phyloP scores from a whole-genome alignment of 306 rosid species.

The Quercus rubra region DNA sequence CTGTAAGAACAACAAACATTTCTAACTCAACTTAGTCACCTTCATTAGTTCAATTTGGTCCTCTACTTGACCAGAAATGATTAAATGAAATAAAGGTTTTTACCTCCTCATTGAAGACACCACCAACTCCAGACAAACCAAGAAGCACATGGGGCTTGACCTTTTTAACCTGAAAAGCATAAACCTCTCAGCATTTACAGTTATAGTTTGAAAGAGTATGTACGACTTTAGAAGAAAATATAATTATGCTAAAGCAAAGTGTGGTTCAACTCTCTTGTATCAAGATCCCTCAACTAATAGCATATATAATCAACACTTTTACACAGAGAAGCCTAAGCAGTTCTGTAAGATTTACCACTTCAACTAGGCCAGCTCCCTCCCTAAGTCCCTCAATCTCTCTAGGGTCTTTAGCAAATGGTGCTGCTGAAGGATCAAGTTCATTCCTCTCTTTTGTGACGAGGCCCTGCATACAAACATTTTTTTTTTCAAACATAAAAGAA shows the following conservation, averaged over 20 bases:
- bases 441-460: conserved; percentile 83
- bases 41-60: conserved; percentile 7
- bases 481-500: background rate
- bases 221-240: conserved; percentile 5
- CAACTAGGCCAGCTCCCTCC: conserved; percentile 86
- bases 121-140: conserved; percentile 99
- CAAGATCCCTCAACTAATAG: background rate
- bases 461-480: conserved; percentile 59
- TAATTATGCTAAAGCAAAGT: conserved; percentile 9
- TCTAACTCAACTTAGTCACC: conserved; percentile 17
- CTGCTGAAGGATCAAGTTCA: conserved; percentile 76
- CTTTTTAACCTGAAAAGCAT: conserved; percentile 68
- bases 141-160: conserved; percentile 91
- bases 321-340: conserved; percentile 10
- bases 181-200: conserved; percentile 19
- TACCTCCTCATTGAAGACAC: conserved; percentile 91
- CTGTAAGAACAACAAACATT: conserved; percentile 20
- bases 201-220: conserved; percentile 4
- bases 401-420: conserved; percentile 84
- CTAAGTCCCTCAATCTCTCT: conserved; percentile 68
- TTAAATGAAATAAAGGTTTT: conserved; percentile 25
- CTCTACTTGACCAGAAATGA: conserved; percentile 4
- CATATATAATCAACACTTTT: background rate
- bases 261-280: conserved; percentile 7
- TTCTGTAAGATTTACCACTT: conserved; percentile 71